Base-by-base conservation (phyloP, 208 protist genomes). In the Zelonia costaricensis region DNA sequence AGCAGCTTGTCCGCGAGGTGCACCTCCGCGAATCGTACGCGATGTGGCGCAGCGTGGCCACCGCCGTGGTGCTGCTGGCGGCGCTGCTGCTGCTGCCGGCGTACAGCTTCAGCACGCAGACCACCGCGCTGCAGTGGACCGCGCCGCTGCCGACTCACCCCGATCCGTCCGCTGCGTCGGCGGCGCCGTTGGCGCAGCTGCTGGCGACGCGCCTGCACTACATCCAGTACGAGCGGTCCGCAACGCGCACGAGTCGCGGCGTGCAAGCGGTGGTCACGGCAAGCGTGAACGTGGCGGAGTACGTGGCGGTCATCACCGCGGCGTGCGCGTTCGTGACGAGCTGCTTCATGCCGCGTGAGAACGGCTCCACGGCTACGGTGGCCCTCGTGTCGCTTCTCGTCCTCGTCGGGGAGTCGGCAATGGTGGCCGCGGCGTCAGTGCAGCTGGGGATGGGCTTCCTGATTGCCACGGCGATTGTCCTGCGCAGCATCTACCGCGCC, bases 81-180 rank as follows among this genome's bases (percentile, higher is more conserved):
- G 68, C 49, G 43, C 30, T 80, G 18, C n/a, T 70, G 51, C 49
- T 74, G 42, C 66, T 93, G 49, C 86, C 86, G 5, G 73, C 79
- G 9, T 90, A 78, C 60, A 81, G 71, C 48, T 89, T 93, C 64
- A 62, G 54, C 48, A 80, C 74, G 52, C 67, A 75, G 30, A 74
- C 66, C 6, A 65, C 59, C 30, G 56, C 57, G 2, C 28, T 33
- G 47, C 61, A 54, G 45, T 68, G 60, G 69, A 49, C 20, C 10
- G 38, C 16, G 48, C 59, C 57, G 9, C 38, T 67, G 59, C 38
- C 39, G 16, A 23, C 42, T 13, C 28, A 40, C 36, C 15, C 23
- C 33, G 22, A 28, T 33, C 18, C 39, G 7, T 23, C 52, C 10
- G 22, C 54, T n/a, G 54, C 51, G 33, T 45, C 57, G 6, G 47